These are phyloP conservation scores for Trametes elegans DNA, from an alignment of 768 basidiomycete genomes.

Conservation along the genomic window DNA sequence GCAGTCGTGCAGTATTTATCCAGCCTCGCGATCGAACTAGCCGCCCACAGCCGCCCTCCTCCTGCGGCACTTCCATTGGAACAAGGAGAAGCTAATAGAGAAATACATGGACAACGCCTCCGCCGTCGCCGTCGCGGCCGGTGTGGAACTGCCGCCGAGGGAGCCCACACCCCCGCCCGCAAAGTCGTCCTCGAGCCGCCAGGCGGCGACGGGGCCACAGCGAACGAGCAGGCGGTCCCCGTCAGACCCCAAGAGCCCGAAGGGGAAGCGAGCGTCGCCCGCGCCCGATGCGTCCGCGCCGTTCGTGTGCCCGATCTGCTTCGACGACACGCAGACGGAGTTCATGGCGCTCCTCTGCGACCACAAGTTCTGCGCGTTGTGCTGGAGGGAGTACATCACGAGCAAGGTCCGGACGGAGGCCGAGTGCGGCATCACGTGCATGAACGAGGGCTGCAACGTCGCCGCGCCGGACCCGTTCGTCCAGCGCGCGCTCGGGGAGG, in stretches of 20 bases:
- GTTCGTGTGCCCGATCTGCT: conserved; percentile 94
- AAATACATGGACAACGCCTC: conserved; percentile 94
- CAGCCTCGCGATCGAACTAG: conserved; percentile 42
- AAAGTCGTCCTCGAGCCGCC: conserved; percentile 33
- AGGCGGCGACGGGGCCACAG: conserved; percentile 32
- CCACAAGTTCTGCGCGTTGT: conserved; percentile 79
- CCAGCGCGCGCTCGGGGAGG: conserved; percentile 52
- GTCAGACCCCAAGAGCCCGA: conserved; percentile 26
- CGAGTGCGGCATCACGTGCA: conserved; percentile 71
- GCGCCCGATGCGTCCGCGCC: conserved; percentile 39
- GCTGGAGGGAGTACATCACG: conserved; percentile 78
- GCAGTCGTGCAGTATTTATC: not conserved
- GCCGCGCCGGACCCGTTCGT: conserved; percentile 66
- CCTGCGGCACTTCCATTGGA: conserved; percentile 86
- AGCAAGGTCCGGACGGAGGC: conserved; percentile 84
- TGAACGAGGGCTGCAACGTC: conserved; percentile 74
- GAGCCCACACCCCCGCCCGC: conserved; percentile 27
- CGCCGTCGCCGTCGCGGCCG: conserved; percentile 69
- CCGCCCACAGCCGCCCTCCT: conserved; percentile 69
- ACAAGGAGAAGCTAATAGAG: conserved; percentile 94
- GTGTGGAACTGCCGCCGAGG: conserved; percentile 51
- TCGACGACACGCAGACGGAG: conserved; percentile 63
- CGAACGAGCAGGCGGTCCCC: conserved; percentile 26
- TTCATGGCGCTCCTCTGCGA: conserved; percentile 76
- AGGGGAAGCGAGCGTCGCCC: conserved; percentile 29